phyloP scores from a whole-genome alignment of 192 early-diverging fungal genomes.

The Backusella westeae region DNA sequence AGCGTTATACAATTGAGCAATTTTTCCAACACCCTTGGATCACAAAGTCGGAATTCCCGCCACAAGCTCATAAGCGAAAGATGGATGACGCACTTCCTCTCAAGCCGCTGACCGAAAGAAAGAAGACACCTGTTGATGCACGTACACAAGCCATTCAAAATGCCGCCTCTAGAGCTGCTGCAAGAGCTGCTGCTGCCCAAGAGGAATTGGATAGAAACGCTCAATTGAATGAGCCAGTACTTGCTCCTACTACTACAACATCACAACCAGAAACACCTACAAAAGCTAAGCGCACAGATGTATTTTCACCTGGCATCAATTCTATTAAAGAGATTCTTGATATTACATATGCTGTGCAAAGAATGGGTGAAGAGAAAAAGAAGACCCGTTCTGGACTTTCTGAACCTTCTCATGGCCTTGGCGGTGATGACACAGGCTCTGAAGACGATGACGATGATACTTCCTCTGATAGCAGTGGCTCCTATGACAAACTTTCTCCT shows the following conservation, averaged over 20 bases:
- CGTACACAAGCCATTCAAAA: constrained; percentile 19
- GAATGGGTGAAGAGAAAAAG: constrained; percentile 66
- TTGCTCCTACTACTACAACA: background rate
- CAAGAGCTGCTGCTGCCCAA: background rate
- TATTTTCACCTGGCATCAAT: constrained; percentile 50
- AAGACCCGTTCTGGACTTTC: background rate
- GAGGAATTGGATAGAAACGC: background rate
- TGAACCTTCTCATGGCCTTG: constrained; percentile 4
- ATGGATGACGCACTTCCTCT: background rate
- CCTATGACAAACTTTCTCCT: background rate
- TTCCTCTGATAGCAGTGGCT: background rate
- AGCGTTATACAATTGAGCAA: constrained; percentile 76
- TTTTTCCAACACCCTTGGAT: constrained; percentile 85
- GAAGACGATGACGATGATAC: constrained; percentile 18
- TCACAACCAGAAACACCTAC: constrained; percentile 13
- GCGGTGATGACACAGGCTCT: constrained; percentile 4
- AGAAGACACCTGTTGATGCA: background rate
- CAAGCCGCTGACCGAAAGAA: background rate
- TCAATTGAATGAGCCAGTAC: background rate
- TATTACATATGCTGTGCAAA: constrained; percentile 73
- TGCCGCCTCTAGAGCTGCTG: constrained; percentile 7
- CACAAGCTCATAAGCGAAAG: background rate
- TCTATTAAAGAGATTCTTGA: constrained; percentile 73
- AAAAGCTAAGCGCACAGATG: constrained; percentile 46
- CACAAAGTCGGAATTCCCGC: background rate